Evolutionary conservation across 208 protist genomes (phyloP).

Genomic region (Crithidia mellificae): DNA sequence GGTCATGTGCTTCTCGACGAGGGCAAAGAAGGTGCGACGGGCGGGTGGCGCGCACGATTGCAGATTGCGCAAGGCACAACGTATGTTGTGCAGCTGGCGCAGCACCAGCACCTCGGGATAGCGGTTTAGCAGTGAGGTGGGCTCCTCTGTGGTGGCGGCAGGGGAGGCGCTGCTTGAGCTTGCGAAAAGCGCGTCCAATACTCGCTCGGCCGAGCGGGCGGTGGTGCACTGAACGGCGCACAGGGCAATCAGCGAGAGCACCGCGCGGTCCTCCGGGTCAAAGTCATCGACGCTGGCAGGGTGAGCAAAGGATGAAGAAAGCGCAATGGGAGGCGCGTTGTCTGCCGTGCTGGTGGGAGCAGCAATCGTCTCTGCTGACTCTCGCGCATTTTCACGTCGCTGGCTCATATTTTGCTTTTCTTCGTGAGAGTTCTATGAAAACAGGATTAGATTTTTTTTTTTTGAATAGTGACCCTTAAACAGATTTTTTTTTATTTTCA

Average conservation of each 20-base stretch:
- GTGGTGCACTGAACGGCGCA: conserved; percentile 25
- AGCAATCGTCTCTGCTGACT: neutral
- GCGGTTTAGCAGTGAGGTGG: neutral
- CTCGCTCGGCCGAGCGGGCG: conserved; percentile 3
- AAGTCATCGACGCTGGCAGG: neutral
- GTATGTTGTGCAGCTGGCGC: conserved; percentile 46
- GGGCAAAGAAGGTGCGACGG: conserved; percentile 23
- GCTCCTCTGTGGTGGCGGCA: neutral
- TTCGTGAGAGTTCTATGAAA: too few species aligned
- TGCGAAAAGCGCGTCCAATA: neutral
- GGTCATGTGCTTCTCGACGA: conserved; percentile 33
- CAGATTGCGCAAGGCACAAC: conserved; percentile 48
- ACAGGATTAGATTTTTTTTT: too few species aligned
- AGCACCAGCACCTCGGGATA: conserved; percentile 73
- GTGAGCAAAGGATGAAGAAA: neutral
- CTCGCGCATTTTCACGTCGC: too few species aligned
- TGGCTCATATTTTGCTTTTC: too few species aligned
- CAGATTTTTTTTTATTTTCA: too few species aligned
- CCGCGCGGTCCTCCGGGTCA: conserved; percentile 29
- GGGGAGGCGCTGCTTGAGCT: neutral
- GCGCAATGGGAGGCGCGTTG: neutral
- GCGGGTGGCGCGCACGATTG: conserved; percentile 42
- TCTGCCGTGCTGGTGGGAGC: neutral
- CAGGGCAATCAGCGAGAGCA: conserved; percentile 52
- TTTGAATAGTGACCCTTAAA: too few species aligned